Base-by-base conservation (phyloP, 2,329 filamentous ascomycete genomes). In the Coleophoma crateriformis region DNA sequence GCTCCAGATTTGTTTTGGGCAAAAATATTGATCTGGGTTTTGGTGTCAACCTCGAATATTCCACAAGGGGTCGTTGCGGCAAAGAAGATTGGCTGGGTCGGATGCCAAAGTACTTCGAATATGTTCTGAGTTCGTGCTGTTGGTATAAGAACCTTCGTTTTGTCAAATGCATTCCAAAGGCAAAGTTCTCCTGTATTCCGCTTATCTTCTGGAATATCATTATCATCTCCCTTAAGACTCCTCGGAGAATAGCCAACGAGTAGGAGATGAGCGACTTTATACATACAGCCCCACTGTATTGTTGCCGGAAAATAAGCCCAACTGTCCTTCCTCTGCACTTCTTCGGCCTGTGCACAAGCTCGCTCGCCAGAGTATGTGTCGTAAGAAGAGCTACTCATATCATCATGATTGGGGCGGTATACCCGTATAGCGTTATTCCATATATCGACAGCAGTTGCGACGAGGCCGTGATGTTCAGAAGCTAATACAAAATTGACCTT, bases 81-180 rank as follows among this genome's bases (percentile, higher is more conserved):
- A 5, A 80, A 67, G 55, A 85, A 85, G 19, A 70, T 68, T 3
- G 69, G 65, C 42, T 76, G 67, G 0, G 60, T 70, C 0, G 82
- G 81, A 58, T 85, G 82, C 82, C 82, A 85, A 0, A 73, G 67
- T 2, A 84, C 77, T 57, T 85, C 82, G 41, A 85, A 85, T 2
- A 84, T 78, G 50, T 85, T 85, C 42, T 79, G 74, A 1, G 73
- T 75, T 1, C 74, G 74, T 1, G 72, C 75, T 3, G 76, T 74
- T 17, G 71, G 65, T 3, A 85, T 70, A 4, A 67, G 69, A 41
- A 82, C 66, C 41, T 71, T 67, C 0, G 41, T 33, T 1, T 48
- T 48, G 2, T 66, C 67, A 0, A 62, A 48, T 0, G 76, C 73
- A 58, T 85, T 71, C 79, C 80, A 85, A 1, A 85, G 62, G 38